phyloP scores from a whole-genome alignment of 352 stramenopile genomes.

The Phytophthora multivora region DNA sequence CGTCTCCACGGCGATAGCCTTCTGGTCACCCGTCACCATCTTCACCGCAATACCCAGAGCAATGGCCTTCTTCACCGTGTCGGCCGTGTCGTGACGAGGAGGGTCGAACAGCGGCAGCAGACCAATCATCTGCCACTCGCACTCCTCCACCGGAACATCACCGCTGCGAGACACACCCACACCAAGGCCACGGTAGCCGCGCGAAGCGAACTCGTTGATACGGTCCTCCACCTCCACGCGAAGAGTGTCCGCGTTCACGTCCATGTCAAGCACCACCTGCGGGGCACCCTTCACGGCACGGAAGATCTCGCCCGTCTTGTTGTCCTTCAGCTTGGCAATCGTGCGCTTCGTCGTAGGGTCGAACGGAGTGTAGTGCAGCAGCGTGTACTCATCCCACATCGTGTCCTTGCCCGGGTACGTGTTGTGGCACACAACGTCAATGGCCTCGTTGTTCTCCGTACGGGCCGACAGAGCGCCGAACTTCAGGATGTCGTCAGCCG shows the following conservation, averaged over 20 bases:
- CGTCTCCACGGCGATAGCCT: constrained; percentile 93
- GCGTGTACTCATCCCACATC: constrained; percentile 76
- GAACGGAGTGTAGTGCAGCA: constrained; percentile 85
- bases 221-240: constrained; percentile 71
- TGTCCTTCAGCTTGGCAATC: constrained; percentile 89
- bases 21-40: constrained; percentile 96
- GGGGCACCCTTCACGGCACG: constrained; percentile 92
- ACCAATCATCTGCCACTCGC: constrained; percentile 92
- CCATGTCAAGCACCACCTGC: constrained; percentile 91
- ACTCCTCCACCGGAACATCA: constrained; percentile 76
- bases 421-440: constrained; percentile 76
- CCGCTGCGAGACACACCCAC: constrained; percentile 62
- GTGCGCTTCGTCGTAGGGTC: constrained; percentile 91
- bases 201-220: constrained; percentile 84
- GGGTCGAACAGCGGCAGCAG: constrained; percentile 94
- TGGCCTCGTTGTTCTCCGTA: constrained; percentile 80
- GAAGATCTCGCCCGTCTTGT: constrained; percentile 83
- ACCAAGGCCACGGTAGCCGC: constrained; percentile 70
- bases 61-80: constrained; percentile 92
- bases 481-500: constrained; percentile 61
- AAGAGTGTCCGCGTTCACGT: constrained; percentile 58
- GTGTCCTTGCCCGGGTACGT: constrained; percentile 83
- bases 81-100: constrained; percentile 90
- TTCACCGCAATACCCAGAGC: constrained; percentile 93
- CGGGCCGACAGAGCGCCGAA: constrained; percentile 62